Evolutionary conservation across 2,329 filamentous ascomycete genomes (phyloP).

Genomic region (Endoconidiophora polonica): DNA sequence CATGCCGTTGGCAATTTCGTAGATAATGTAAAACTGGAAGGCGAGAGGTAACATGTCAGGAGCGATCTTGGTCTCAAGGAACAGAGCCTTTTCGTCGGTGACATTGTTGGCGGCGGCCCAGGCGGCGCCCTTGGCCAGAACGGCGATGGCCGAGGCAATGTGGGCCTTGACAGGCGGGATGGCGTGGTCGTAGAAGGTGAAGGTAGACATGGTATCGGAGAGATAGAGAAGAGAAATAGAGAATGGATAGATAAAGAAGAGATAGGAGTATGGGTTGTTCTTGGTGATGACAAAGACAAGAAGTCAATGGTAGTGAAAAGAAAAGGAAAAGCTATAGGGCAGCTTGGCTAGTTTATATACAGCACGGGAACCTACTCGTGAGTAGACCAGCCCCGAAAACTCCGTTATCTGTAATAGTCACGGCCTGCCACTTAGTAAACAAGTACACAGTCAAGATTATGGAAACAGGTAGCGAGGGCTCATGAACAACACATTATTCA

Average conservation of each 20-base stretch:
- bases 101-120: constrained; percentile 1
- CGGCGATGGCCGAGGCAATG: background rate
- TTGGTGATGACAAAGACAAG: background rate
- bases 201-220: constrained; percentile 8
- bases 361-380: background rate
- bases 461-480: too few species aligned
- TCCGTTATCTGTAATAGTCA: too few species aligned
- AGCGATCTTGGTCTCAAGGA: constrained; percentile 15
- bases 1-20: background rate
- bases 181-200: constrained; percentile 5
- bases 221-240: background rate
- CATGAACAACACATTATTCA: too few species aligned
- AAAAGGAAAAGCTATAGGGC: background rate
- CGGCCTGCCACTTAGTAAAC: too few species aligned
- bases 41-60: constrained; percentile 23
- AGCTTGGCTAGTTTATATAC: background rate
- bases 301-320: background rate
- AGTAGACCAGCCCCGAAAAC: too few species aligned
- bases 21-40: constrained; percentile 18
- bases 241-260: background rate
- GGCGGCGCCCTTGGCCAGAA: constrained; percentile 5
- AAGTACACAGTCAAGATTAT: too few species aligned
- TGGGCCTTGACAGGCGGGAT: constrained; percentile 1
- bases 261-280: background rate
- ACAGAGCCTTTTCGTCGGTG: background rate